Base-by-base conservation (phyloP, 1,139 yeast species). In the Kodamaea suecica region DNA sequence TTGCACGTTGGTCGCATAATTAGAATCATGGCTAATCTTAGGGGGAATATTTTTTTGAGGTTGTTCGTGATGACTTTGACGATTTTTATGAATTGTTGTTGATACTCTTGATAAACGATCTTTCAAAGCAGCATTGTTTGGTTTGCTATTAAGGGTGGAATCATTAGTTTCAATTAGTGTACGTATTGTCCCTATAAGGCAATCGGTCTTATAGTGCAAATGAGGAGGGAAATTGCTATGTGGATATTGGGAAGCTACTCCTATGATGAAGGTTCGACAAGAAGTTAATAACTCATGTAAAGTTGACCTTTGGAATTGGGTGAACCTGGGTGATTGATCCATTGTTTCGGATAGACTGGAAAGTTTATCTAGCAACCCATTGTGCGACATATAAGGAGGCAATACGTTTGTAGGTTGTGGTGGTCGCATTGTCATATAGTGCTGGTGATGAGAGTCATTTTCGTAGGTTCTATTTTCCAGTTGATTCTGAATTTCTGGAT, bases 231-330 rank as follows among this genome's bases (percentile, higher is more conserved):
- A 35, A 23, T 35, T 36, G 23, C 35, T 33, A 15, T 35, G 26
- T 15, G 39, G 32, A 29, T 40, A 42, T 28, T 42, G 47, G 4
- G 33, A 37, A 2, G 41, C 43, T 25, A 43, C 31, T 7, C 43
- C 44, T 15, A 27, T 33, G 17, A 45, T 42, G 30, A 42, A 42
- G 23, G 39, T 35, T 24, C 33, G 32, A 17, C 42, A 27, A 11
- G 38, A 35, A 2, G 36, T 25, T n/a, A 45, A 36, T 15, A 45
- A 40, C 17, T 43, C 49, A 4, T 24, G 20, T 17, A 45, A 27
- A 17, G 40, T 37, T 11, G 45, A 31, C 12, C 34, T 32, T 29
- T 45, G 49, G 39, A 39, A 39, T 29, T 37, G 46, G 31, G 42
- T 38, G 20, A 44, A 33, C 19, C 24, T 34, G 23, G 35, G 30